These are phyloP conservation scores for Penicillium verhagenii DNA, from an alignment of 495 filamentous ascomycete species.

Conservation along the genomic window DNA sequence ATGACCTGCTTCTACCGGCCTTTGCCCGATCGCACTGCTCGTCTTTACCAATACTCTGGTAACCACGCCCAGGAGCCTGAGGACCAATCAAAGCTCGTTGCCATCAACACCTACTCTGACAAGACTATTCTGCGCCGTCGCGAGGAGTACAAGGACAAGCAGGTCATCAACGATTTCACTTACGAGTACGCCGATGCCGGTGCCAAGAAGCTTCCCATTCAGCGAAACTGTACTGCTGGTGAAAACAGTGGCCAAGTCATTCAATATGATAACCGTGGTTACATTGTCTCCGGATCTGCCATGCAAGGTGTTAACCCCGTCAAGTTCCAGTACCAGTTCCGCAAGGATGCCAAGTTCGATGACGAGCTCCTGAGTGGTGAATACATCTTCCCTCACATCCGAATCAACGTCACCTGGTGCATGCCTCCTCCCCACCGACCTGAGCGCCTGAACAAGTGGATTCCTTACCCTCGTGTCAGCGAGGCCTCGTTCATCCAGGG, in stretches of 20 bases:
- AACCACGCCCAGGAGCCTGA: not conserved
- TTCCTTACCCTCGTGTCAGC: slow-evolving; percentile 3
- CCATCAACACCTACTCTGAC: slow-evolving; percentile 4
- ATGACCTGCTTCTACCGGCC: slow-evolving; percentile 2
- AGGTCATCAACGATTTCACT: not conserved
- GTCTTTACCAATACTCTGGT: slow-evolving; percentile 3
- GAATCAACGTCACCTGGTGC: slow-evolving; percentile 1
- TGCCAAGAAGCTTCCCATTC: slow-evolving; percentile 4
- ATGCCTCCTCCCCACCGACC: slow-evolving; percentile 4
- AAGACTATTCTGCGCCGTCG: not conserved
- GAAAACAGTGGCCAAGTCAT: not conserved
- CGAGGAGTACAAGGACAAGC: slow-evolving; percentile 5
- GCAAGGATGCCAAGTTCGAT: slow-evolving; percentile 5
- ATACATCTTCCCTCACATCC: slow-evolving; percentile 2
- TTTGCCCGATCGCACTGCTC: not conserved
- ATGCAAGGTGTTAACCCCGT: slow-evolving; percentile 5
- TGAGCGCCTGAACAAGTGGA: slow-evolving; percentile 4
- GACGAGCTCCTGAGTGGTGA: slow-evolving; percentile 3
- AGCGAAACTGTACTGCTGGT: not conserved
- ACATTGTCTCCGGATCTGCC: slow-evolving; percentile 3
- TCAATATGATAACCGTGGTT: slow-evolving; percentile 4
- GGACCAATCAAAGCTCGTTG: not conserved
- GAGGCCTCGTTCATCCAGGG: not conserved
- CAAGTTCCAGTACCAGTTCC: not conserved
- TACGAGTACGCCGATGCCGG: not conserved